These are phyloP conservation scores for Penicillium soppii DNA, from an alignment of 495 filamentous ascomycete genomes.

Conservation along the genomic window DNA sequence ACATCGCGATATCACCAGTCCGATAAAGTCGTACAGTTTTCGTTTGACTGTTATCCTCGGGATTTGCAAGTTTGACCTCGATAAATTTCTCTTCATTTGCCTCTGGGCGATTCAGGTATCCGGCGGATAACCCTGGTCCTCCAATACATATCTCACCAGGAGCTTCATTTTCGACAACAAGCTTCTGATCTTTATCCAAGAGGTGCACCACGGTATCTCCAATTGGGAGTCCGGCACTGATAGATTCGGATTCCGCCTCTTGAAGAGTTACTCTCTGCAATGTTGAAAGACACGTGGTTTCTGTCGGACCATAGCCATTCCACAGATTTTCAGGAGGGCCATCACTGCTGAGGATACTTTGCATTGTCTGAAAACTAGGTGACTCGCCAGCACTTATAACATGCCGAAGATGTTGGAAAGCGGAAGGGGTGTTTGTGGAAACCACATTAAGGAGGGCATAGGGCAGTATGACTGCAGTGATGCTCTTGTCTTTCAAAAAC, in stretches of 20 bases:
- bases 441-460: conserved; percentile 6
- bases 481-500: background rate
- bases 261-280: background rate
- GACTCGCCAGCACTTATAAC: conserved; percentile 9
- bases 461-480: background rate
- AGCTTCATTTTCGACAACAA: background rate
- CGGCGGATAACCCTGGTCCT: conserved; percentile 1
- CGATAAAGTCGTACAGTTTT: conserved; percentile 2
- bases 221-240: background rate
- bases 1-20: conserved; percentile 30
- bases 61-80: background rate
- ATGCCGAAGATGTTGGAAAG: conserved; percentile 6
- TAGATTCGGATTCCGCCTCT: background rate
- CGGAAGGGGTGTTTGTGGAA: conserved; percentile 1
- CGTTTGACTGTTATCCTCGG: background rate
- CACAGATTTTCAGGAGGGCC: conserved; percentile 14
- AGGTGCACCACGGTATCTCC: background rate
- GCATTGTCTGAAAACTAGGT: conserved; percentile 1
- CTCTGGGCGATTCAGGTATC: conserved; percentile 6
- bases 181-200: background rate
- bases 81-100: conserved; percentile 1
- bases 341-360: conserved; percentile 3
- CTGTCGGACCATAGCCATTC: conserved; percentile 30
- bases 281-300: conserved; percentile 19
- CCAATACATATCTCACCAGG: conserved; percentile 7